These are phyloP conservation scores for Fusarium sp. DNA, from an alignment of 2,329 filamentous ascomycete genomes.

Conservation along the genomic window DNA sequence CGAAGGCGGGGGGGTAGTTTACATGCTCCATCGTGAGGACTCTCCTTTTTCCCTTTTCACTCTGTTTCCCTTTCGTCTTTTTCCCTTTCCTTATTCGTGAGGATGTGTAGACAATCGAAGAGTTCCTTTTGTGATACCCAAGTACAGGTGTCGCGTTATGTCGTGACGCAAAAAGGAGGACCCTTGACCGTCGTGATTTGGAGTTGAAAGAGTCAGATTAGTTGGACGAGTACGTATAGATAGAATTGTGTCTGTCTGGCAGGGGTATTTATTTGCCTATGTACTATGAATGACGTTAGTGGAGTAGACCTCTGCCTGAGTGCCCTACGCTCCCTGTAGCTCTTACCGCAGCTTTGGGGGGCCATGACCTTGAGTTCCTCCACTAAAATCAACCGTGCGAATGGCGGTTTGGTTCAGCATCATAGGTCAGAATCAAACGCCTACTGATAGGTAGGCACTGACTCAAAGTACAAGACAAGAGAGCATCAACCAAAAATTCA, in stretches of 20 bases:
- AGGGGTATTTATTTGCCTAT: slow-evolving; percentile 11
- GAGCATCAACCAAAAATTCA: too few species aligned
- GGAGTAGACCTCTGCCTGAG: neutral
- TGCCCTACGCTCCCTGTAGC: slow-evolving; percentile 21
- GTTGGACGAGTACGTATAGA: neutral
- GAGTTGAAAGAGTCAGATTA: neutral
- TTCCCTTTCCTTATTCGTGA: neutral
- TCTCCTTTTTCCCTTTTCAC: too few species aligned
- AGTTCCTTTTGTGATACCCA: neutral
- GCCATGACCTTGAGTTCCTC: too few species aligned
- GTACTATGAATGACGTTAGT: slow-evolving; percentile 28
- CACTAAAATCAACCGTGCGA: too few species aligned
- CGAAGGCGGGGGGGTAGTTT: slow-evolving; percentile 15
- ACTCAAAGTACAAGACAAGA: too few species aligned
- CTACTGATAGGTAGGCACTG: too few species aligned
- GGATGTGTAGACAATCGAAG: neutral
- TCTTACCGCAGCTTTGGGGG: neutral
- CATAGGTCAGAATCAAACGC: too few species aligned
- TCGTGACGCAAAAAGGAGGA: neutral
- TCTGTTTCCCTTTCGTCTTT: neutral
- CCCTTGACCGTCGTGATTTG: neutral
- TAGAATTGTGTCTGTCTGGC: neutral
- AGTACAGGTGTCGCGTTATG: neutral
- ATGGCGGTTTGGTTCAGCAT: too few species aligned
- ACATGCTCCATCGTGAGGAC: slow-evolving; percentile 21